Evolutionary conservation across 148 eudicot species (phyloP).

Genomic region (Vaccinium macrocarpon): DNA sequence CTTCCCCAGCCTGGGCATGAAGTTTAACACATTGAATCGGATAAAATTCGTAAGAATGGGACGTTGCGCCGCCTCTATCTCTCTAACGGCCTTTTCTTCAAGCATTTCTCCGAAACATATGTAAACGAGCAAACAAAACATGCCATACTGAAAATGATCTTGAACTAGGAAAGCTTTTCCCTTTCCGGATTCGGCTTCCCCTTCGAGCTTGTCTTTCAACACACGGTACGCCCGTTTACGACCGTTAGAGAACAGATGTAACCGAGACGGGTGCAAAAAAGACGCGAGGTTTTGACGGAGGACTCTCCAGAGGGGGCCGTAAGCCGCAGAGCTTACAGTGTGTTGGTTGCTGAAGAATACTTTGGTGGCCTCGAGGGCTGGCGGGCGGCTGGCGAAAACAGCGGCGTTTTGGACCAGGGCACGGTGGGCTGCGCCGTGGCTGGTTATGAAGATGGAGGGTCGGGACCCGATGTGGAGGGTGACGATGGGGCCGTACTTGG

Average conservation of each 20-base stretch:
- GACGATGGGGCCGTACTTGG: conserved; percentile 37
- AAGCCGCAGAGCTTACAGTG: conserved; percentile 32
- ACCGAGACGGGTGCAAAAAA: conserved; percentile 16
- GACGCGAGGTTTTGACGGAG: conserved; percentile 18
- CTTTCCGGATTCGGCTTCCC: not conserved
- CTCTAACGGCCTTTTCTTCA: conserved; percentile 15
- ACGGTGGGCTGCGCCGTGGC: conserved; percentile 30
- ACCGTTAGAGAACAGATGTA: not conserved
- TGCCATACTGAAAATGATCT: conserved; percentile 25
- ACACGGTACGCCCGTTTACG: conserved; percentile 18
- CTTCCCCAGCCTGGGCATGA: conserved; percentile 26
- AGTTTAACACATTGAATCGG: conserved; percentile 28
- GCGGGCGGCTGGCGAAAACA: conserved; percentile 38
- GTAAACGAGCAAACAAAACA: conserved; percentile 30
- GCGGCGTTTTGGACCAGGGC: conserved; percentile 36
- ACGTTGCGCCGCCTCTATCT: conserved; percentile 26
- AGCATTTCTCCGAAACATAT: conserved; percentile 32
- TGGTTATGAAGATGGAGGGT: conserved; percentile 25
- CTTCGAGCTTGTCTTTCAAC: conserved; percentile 1
- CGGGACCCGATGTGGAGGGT: conserved; percentile 21
- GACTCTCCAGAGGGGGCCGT: conserved; percentile 30
- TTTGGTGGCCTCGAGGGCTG: conserved; percentile 22
- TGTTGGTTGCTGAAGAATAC: conserved; percentile 34
- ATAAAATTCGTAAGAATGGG: conserved; percentile 10
- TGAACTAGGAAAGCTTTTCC: conserved; percentile 3